Evolutionary conservation across 73 alveolate species (phyloP).

Genomic region (Symbiodinium natans): DNA sequence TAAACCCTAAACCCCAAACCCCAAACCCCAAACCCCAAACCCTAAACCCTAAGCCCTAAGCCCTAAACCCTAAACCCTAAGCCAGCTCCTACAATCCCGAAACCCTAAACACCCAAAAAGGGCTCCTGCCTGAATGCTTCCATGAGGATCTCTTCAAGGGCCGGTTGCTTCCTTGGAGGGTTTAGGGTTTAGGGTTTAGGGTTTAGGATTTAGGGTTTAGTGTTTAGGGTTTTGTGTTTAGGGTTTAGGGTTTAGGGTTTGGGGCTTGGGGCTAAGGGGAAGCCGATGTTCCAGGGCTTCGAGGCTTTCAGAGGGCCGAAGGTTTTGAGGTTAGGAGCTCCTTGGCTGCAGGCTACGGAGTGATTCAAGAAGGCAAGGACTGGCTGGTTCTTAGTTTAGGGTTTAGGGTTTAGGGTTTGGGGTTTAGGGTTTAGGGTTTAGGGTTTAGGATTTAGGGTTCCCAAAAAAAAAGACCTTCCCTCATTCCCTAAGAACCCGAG

Average conservation of each 20-base stretch:
- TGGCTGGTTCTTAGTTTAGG: too few species aligned
- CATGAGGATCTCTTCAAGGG: constrained; percentile 44
- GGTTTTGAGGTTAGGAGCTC: too few species aligned
- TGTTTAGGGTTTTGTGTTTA: background rate
- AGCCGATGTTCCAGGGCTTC: too few species aligned
- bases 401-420: background rate
- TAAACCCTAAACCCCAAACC: background rate
- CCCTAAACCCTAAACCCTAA: too few species aligned
- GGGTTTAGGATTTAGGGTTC: background rate
- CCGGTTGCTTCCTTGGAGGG: background rate
- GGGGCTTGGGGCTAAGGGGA: too few species aligned
- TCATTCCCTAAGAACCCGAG: too few species aligned
- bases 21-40: background rate
- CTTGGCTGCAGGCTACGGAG: too few species aligned
- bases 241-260: background rate
- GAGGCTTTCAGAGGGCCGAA: too few species aligned
- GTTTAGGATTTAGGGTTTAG: background rate
- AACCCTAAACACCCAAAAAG: background rate
- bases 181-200: background rate
- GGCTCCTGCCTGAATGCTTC: constrained; percentile 33
- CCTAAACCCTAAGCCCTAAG: too few species aligned
- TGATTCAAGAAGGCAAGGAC: too few species aligned
- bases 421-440: background rate
- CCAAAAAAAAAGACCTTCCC: too few species aligned
- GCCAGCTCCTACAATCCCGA: background rate